A percentile compares a stretch with the other conserved stretches of the same genome.
Conservation (phyloP, 352 stramenopile genomes). For the Pythium phragmitis region DNA sequence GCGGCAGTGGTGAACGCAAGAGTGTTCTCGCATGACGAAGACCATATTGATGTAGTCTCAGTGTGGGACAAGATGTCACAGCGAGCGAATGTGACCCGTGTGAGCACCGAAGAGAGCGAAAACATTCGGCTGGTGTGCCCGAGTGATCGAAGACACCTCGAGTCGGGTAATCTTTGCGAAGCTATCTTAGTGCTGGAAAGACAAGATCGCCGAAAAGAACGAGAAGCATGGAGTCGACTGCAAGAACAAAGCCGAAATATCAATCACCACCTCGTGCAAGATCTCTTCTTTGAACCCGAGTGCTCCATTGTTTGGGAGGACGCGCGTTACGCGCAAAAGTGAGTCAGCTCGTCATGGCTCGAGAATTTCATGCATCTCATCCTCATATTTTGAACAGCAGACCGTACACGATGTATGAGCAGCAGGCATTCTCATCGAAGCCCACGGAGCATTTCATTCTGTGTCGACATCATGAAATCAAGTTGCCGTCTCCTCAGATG, state of each 20-base stretch:
- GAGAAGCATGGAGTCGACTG: background rate
- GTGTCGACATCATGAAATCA: background rate
- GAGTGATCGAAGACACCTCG: background rate
- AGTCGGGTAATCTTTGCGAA: background rate
- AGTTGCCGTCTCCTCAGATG: background rate
- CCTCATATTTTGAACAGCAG: background rate
- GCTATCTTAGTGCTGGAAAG: background rate
- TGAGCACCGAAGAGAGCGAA: background rate
- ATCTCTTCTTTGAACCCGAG: background rate
- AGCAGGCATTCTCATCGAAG: background rate
- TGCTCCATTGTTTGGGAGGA: background rate
- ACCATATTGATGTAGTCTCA: background rate
- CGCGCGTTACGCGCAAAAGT: background rate
- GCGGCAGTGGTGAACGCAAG: background rate
- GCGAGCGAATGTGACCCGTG: background rate
- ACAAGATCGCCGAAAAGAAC: background rate
- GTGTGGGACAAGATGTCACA: background rate
- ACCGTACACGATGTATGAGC: background rate
- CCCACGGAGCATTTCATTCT: background rate
- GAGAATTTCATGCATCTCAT: background rate
- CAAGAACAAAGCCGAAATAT: background rate
- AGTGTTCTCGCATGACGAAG: background rate
- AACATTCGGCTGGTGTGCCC: background rate
- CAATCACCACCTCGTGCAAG: background rate
- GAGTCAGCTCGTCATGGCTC: background rate